Percentiles rank a stretch among this genome's conserved stretches.
Evolutionary conservation across 805 yeast species (phyloP).

Genomic region (Pichia paraexigua): DNA sequence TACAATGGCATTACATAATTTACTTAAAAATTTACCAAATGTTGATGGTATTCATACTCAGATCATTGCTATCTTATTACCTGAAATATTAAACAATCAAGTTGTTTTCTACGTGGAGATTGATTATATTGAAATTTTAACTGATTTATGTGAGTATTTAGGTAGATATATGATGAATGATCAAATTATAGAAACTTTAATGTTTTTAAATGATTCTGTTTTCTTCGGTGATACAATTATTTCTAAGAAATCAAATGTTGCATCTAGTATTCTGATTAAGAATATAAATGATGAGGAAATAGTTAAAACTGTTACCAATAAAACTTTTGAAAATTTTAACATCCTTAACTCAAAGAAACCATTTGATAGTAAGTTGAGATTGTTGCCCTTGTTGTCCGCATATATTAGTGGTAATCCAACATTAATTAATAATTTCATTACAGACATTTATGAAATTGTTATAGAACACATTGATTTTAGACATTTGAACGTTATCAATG

Average conservation of each 20-base stretch:
- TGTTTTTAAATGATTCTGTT: constrained; percentile 28
- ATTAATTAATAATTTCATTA: constrained; percentile 14
- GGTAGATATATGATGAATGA: constrained; percentile 22
- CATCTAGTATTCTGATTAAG: constrained; percentile 30
- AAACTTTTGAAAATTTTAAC: neutral
- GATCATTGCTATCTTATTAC: constrained; percentile 33
- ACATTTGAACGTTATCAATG: constrained; percentile 21
- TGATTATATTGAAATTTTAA: constrained; percentile 54
- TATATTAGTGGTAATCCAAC: constrained; percentile 24
- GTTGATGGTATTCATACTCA: constrained; percentile 13
- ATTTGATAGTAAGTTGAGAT: neutral
- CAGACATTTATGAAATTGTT: constrained; percentile 11
- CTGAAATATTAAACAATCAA: constrained; percentile 24
- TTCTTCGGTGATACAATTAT: constrained; percentile 37
- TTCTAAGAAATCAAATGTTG: constrained; percentile 36
- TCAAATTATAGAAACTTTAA: constrained; percentile 20
- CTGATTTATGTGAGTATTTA: constrained; percentile 45
- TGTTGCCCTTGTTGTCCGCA: constrained; percentile 5
- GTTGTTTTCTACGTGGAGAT: constrained; percentile 26
- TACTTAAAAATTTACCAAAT: constrained; percentile 29
- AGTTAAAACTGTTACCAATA: neutral
- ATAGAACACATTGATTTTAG: constrained; percentile 12
- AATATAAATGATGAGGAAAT: constrained; percentile 13
- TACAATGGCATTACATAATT: constrained; percentile 43
- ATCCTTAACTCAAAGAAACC: neutral